Evolutionary conservation across 2,329 filamentous ascomycete species (phyloP).

Genomic region (Curvularia spicifera): DNA sequence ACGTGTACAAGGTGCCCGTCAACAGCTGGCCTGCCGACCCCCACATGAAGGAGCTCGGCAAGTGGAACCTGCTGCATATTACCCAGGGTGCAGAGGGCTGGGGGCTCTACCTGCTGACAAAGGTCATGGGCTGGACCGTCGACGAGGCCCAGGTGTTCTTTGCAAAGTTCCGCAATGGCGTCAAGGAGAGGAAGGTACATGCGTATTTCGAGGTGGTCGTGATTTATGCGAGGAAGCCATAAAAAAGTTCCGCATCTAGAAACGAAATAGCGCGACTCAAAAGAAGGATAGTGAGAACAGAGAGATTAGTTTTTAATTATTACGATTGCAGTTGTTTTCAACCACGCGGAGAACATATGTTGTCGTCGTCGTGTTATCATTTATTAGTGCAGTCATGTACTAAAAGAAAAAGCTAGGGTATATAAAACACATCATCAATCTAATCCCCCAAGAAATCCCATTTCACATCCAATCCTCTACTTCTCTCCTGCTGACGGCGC

Average conservation of each 20-base stretch:
- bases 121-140: constrained; percentile 44
- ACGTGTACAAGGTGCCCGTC: constrained; percentile 39
- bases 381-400: constrained; percentile 9
- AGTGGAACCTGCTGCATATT: constrained; percentile 42
- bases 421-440: constrained; percentile 23
- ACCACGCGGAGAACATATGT: not conserved
- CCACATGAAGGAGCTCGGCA: constrained; percentile 43
- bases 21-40: constrained; percentile 39
- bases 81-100: constrained; percentile 38
- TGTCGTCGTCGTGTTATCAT: not conserved
- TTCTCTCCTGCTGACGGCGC: constrained; percentile 24
- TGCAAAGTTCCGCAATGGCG: constrained; percentile 39
- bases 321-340: not conserved
- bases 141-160: constrained; percentile 55
- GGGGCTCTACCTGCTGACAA: constrained; percentile 37
- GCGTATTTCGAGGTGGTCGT: constrained; percentile 39
- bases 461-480: constrained; percentile 6
- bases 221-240: constrained; percentile 25
- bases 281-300: too few species aligned
- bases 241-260: not conserved
- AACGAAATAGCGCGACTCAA: too few species aligned
- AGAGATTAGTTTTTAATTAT: not conserved
- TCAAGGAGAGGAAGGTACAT: constrained; percentile 42
- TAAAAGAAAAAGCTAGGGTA: constrained; percentile 17
- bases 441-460: constrained; percentile 17